phyloP scores from a whole-genome alignment of 768 basidiomycete species.

The Myochromella boudieri region DNA sequence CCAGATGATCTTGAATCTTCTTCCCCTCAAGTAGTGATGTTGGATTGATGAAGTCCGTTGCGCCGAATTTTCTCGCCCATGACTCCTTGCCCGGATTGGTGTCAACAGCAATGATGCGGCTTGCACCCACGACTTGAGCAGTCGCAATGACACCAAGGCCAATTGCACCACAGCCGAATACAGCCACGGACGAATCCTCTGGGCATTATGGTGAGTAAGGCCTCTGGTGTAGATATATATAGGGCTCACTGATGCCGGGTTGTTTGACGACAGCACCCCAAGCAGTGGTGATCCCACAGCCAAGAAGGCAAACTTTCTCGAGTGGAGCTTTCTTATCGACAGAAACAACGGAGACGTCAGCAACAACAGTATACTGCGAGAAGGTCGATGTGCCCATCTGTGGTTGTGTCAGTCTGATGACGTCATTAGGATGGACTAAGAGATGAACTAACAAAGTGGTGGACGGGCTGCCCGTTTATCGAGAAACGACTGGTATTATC shows the following conservation, averaged over 20 bases:
- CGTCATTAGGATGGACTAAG: not conserved
- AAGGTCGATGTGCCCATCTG: slow-evolving; percentile 99
- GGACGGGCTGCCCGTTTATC: slow-evolving; percentile 80
- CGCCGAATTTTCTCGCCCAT: slow-evolving; percentile 93
- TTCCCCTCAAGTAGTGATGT: slow-evolving; percentile 68
- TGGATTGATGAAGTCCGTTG: slow-evolving; percentile 93
- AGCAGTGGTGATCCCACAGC: slow-evolving; percentile 97
- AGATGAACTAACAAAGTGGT: slow-evolving; percentile 77
- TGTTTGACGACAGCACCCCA: slow-evolving; percentile 96
- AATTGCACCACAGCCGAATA: slow-evolving; percentile 96
- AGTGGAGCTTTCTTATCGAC: slow-evolving; percentile 85
- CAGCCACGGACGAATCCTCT: slow-evolving; percentile 88
- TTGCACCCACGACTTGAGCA: slow-evolving; percentile 72
- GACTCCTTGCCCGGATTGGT: slow-evolving; percentile 81
- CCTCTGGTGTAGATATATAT: slow-evolving; percentile 2
- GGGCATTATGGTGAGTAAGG: slow-evolving; percentile 2
- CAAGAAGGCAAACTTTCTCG: slow-evolving; percentile 95
- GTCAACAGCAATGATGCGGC: slow-evolving; percentile 91
- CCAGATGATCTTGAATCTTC: slow-evolving; percentile 84
- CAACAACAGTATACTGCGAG: slow-evolving; percentile 99
- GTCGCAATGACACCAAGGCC: slow-evolving; percentile 92
- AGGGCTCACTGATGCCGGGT: slow-evolving; percentile 69
- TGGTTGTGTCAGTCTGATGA: not conserved
- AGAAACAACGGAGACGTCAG: slow-evolving; percentile 94
- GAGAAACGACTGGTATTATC: slow-evolving; percentile 88